Evolutionary conservation across 2,329 filamentous ascomycete genomes (phyloP).

Genomic region (Mollisia scopiformis): DNA sequence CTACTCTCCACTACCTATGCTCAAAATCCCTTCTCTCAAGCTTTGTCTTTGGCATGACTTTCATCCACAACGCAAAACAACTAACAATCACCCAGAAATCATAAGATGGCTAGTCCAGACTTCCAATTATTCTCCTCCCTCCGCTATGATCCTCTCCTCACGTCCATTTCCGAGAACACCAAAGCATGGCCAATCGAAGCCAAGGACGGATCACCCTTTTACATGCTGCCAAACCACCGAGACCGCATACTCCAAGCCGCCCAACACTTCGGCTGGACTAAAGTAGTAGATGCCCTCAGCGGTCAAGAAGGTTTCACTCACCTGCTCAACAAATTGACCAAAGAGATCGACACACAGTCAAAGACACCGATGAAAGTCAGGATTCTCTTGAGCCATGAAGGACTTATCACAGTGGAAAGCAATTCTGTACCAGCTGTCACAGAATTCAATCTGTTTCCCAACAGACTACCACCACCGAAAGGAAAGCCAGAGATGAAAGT

Average conservation of each 20-base stretch:
- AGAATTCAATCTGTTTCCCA: slow-evolving; percentile 60
- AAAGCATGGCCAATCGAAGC: slow-evolving; percentile 46
- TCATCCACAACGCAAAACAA: neutral
- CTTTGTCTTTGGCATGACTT: no score
- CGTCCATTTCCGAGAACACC: slow-evolving; percentile 32
- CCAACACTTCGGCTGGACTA: slow-evolving; percentile 56
- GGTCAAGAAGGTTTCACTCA: slow-evolving; percentile 49
- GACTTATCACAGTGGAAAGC: slow-evolving; percentile 48
- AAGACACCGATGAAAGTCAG: slow-evolving; percentile 52
- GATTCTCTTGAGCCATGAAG: slow-evolving; percentile 55
- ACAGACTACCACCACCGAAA: slow-evolving; percentile 51
- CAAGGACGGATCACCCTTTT: slow-evolving; percentile 62
- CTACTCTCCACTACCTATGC: no score
- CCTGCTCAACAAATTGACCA: slow-evolving; percentile 45
- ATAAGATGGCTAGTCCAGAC: slow-evolving; percentile 23
- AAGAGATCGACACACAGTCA: slow-evolving; percentile 31
- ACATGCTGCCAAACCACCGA: slow-evolving; percentile 79
- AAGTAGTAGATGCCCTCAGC: slow-evolving; percentile 47
- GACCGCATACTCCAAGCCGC: slow-evolving; percentile 75
- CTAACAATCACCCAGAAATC: neutral
- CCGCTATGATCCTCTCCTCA: slow-evolving; percentile 68
- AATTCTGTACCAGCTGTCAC: slow-evolving; percentile 42
- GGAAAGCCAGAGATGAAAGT: slow-evolving; percentile 25
- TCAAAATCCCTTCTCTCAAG: no score
- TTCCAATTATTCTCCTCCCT: slow-evolving; percentile 73